phyloP scores from a whole-genome alignment of 1,284 basidiomycete species.

The Malassezia dermatis region DNA sequence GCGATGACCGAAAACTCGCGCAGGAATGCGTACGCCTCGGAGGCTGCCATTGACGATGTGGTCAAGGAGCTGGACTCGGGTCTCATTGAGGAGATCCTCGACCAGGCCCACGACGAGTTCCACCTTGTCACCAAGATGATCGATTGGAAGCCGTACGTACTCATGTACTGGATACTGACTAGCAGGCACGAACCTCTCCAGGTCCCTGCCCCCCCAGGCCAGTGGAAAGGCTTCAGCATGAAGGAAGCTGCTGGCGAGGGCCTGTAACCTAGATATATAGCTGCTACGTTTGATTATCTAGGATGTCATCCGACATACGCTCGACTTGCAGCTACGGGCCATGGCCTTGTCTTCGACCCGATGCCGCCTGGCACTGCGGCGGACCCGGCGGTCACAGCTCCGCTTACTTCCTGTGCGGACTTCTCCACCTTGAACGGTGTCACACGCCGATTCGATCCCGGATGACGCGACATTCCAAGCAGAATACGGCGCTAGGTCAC shows the following conservation, averaged over 20 bases:
- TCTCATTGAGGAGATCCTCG: constrained; percentile 66
- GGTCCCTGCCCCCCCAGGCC: constrained; percentile 65
- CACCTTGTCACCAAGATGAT: constrained; percentile 69
- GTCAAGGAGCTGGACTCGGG: constrained; percentile 51
- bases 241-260: constrained; percentile 40
- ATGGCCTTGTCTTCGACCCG: too few species aligned
- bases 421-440: not conserved
- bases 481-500: constrained; percentile 17
- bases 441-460: not conserved
- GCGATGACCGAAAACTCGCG: constrained; percentile 17
- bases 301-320: not conserved
- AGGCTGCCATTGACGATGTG: constrained; percentile 57
- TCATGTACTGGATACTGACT: constrained; percentile 4
- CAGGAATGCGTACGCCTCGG: constrained; percentile 53
- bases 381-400: not conserved
- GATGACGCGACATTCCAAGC: constrained; percentile 17
- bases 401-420: not conserved
- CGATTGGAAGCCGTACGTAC: constrained; percentile 87
- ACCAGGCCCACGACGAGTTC: constrained; percentile 74
- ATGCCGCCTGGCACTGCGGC: not conserved
- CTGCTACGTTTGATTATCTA: not conserved
- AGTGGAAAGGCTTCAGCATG: constrained; percentile 67
- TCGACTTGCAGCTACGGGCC: not conserved
- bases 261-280: constrained; percentile 15
- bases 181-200: constrained; percentile 74